Base-by-base conservation (phyloP, 2,329 filamentous ascomycete species). In the Neofusicoccum laricinum region DNA sequence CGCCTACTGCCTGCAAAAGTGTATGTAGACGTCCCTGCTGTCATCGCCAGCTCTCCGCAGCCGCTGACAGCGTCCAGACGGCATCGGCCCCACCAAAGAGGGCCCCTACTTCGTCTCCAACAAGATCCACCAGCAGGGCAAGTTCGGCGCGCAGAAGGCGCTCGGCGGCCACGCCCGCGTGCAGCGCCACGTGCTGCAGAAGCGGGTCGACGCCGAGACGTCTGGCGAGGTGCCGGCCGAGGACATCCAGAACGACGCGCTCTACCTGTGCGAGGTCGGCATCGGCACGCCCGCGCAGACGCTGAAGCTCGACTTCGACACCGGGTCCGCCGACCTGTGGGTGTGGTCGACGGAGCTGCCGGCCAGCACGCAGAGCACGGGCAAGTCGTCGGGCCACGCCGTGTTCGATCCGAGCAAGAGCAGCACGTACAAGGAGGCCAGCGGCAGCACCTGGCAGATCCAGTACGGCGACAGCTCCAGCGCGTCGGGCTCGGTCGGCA, bases 391-490 rank as follows among this genome's bases (percentile, higher is more conserved):
- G 3, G 41, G 25, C 41, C 86, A 88, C 72, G 80, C 76, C 10
- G 78, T 87, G 66, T 92, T 87, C 69, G 78, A 90, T 70, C 79
- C 88, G 2, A 77, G 73, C 50, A 85, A 88, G 69, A 91, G 88
- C 2, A 82, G 78, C 55, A 87, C 87, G 1, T 90, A 80, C 78
- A 81, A 86, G 72, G 71, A 75, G 10, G 67, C 79, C 17, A 68
- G 73, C 0, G 81, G 80, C 41, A 80, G 79, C 45, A 82, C 78
- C 1, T 92, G 88, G 89, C 77, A 85, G 73, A 90, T 91, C 70
- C 78, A 80, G 34, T 91, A 91, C 71, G 88, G 88, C 15, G 89
- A 92, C 72, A 82, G 82, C 10, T 90, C 87, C n/a, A 84, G 80
- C 11, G 88, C 88, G 1, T 87, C 84, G 7, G 89, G 89, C 30